These are phyloP conservation scores for Daedaleopsis sinensis DNA, from an alignment of 768 basidiomycete genomes.

Conservation along the genomic window DNA sequence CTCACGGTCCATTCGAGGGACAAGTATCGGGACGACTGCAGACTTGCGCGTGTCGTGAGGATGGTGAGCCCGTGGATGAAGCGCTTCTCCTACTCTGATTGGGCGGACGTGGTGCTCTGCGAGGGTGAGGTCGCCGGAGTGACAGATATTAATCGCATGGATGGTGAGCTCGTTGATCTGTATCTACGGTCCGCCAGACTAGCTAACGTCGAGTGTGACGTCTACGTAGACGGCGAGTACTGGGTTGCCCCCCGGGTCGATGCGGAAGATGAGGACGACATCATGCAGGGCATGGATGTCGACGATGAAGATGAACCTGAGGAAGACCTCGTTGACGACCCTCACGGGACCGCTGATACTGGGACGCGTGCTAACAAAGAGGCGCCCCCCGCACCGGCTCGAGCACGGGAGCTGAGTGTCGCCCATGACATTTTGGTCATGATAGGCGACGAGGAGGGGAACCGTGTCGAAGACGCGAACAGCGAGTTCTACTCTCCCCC, in stretches of 20 bases:
- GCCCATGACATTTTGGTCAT: neutral
- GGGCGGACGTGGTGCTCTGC: neutral
- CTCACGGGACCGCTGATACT: neutral
- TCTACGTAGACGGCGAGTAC: neutral
- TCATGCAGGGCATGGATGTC: neutral
- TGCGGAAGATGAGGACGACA: neutral
- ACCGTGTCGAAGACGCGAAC: neutral
- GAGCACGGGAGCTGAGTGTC: neutral
- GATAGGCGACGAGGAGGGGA: neutral
- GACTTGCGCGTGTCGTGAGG: conserved; percentile 4
- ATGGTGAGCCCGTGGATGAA: conserved; percentile 7
- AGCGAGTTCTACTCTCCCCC: neutral
- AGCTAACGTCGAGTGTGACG: neutral
- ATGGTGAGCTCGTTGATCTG: neutral
- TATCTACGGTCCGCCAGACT: neutral
- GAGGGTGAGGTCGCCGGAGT: neutral
- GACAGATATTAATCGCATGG: neutral
- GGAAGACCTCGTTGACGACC: neutral
- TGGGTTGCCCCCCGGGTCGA: neutral
- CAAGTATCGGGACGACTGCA: conserved; percentile 5
- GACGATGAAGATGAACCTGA: neutral
- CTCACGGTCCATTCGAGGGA: neutral
- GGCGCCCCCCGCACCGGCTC: neutral
- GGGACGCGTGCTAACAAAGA: neutral
- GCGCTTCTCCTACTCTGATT: neutral